Evolutionary conservation across 2,329 filamentous ascomycete genomes (phyloP).

Genomic region (Orbilia oligospora): DNA sequence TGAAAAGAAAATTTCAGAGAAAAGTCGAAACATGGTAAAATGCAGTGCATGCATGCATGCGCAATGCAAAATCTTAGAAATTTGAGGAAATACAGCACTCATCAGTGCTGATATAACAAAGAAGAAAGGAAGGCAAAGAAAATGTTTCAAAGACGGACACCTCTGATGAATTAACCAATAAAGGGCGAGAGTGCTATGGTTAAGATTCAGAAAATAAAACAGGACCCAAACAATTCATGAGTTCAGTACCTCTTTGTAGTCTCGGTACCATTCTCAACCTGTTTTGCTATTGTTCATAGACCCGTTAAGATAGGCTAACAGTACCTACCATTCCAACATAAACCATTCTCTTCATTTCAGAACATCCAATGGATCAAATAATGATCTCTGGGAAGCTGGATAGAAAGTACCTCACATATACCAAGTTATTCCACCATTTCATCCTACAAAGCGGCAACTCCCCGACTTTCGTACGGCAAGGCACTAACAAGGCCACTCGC

Average conservation of each 20-base stretch:
- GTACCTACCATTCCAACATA: no score
- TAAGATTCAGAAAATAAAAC: background rate
- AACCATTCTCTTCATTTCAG: no score
- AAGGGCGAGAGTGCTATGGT: background rate
- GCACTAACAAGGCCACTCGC: conserved; percentile 77
- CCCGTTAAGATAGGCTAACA: no score
- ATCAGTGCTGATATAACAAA: background rate
- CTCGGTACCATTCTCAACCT: no score
- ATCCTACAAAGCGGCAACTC: conserved; percentile 73
- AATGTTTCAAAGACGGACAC: background rate
- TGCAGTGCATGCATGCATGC: no score
- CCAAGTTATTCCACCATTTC: no score
- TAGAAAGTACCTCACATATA: background rate
- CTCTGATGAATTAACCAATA: conserved; percentile 2
- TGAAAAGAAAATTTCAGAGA: background rate
- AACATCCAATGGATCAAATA: no score
- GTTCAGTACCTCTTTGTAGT: no score
- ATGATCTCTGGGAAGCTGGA: background rate
- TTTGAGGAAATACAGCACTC: background rate
- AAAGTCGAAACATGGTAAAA: background rate
- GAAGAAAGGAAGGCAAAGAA: no score
- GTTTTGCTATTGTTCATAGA: no score
- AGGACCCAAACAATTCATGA: background rate
- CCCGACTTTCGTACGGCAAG: conserved; percentile 81
- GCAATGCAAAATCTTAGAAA: background rate